phyloP scores from a whole-genome alignment of 345 rosid species.

The Iberis pinnata region DNA sequence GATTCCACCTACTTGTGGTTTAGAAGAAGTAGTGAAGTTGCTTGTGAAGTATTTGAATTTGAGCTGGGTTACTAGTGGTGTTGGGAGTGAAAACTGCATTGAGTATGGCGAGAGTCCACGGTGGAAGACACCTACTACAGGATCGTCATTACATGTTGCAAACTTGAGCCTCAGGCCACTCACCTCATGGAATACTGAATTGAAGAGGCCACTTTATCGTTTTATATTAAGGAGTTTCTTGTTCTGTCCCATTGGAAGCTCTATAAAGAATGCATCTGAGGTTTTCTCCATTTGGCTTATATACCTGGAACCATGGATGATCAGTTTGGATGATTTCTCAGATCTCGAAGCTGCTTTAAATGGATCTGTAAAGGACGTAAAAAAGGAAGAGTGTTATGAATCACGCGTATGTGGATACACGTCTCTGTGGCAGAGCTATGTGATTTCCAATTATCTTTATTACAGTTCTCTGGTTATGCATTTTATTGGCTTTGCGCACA shows the following conservation, averaged over 20 bases:
- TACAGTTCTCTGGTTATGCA: constrained; percentile 89
- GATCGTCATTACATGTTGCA: constrained; percentile 33
- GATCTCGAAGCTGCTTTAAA: constrained; percentile 48
- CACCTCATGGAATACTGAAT: constrained; percentile 57
- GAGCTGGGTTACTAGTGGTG: constrained; percentile 40
- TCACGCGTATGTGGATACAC: constrained; percentile 44
- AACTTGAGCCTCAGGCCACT: constrained; percentile 33
- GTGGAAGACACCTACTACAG: constrained; percentile 40
- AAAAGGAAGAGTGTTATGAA: constrained; percentile 33
- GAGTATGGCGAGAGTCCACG: constrained; percentile 39
- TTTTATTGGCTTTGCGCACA: constrained; percentile 91
- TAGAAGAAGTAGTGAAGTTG: constrained; percentile 72
- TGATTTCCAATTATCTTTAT: constrained; percentile 74
- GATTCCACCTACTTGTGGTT: constrained; percentile 60
- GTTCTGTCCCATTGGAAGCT: constrained; percentile 64
- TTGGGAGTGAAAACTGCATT: constrained; percentile 30
- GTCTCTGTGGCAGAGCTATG: constrained; percentile 59
- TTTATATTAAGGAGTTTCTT: constrained; percentile 70
- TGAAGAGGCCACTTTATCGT: constrained; percentile 80
- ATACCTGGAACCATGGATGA: constrained; percentile 79
- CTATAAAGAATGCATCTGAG: constrained; percentile 74
- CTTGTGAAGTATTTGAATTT: constrained; percentile 76
- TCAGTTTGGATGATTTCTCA: constrained; percentile 50
- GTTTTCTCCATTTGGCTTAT: constrained; percentile 72
- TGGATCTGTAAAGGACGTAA: constrained; percentile 37